A percentile compares a stretch with the other conserved stretches of the same genome.
phyloP scores from a whole-genome alignment of 2,329 filamentous ascomycete species.

The Dendrostoma leiphaemia region DNA sequence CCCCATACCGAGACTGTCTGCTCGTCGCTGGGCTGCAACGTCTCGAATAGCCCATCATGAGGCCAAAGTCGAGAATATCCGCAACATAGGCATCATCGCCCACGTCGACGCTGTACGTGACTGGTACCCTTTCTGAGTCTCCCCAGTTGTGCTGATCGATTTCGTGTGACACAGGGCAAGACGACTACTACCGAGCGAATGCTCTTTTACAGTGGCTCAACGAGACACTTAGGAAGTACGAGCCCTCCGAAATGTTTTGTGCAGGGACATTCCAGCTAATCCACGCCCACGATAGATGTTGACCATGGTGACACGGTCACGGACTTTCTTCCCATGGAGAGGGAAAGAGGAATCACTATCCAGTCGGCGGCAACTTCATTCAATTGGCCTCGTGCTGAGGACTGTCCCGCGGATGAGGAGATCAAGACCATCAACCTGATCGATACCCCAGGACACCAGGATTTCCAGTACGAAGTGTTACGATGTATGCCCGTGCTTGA shows the following conservation, averaged over 20 bases:
- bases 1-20: background rate
- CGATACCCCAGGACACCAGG: slow-evolving; percentile 93
- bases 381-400: slow-evolving; percentile 67
- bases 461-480: slow-evolving; percentile 96
- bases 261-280: background rate
- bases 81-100: slow-evolving; percentile 97
- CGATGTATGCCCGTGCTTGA: slow-evolving; percentile 62
- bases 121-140: background rate
- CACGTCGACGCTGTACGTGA: slow-evolving; percentile 82
- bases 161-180: slow-evolving; percentile 61
- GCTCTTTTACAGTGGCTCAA: slow-evolving; percentile 94
- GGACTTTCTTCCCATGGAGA: slow-evolving; percentile 91
- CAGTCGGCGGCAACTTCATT: slow-evolving; percentile 97
- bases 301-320: slow-evolving; percentile 96
- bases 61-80: slow-evolving; percentile 58
- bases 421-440: slow-evolving; percentile 83
- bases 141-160: background rate
- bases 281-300: slow-evolving; percentile 59
- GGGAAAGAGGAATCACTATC: slow-evolving; percentile 92
- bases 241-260: slow-evolving; percentile 4
- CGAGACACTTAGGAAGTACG: slow-evolving; percentile 74
- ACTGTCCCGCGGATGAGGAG: slow-evolving; percentile 36
- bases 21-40: slow-evolving; percentile 4
- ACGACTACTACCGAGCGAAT: slow-evolving; percentile 98
- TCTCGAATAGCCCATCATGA: slow-evolving; percentile 28